Evolutionary conservation across 2,329 filamentous ascomycete species (phyloP).

Genomic region (Verticillium albo-atrum): DNA sequence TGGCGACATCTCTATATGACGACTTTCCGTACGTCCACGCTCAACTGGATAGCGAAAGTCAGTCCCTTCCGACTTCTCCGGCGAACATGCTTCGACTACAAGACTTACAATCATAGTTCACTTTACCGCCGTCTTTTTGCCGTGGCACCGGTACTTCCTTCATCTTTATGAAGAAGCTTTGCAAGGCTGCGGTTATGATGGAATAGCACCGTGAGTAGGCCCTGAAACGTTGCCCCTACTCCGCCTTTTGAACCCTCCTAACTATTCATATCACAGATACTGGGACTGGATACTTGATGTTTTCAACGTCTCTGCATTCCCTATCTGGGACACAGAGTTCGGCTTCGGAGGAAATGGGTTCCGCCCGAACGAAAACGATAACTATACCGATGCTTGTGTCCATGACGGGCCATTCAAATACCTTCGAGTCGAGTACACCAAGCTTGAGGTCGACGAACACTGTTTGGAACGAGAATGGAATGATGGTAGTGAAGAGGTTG

Average conservation of each 20-base stretch:
- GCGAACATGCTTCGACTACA: no score
- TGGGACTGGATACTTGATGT: slow-evolving; percentile 30
- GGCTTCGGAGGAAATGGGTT: slow-evolving; percentile 25
- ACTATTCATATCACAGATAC: slow-evolving; percentile 11
- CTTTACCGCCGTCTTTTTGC: slow-evolving; percentile 22
- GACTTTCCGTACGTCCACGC: slow-evolving; percentile 25
- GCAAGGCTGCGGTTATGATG: slow-evolving; percentile 18
- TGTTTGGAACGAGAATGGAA: slow-evolving; percentile 21
- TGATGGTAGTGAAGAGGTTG: slow-evolving; percentile 4
- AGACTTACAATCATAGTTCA: slow-evolving; percentile 16
- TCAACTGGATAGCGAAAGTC: slow-evolving; percentile 7
- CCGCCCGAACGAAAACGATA: neutral
- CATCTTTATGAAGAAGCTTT: slow-evolving; percentile 24
- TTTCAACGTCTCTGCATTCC: slow-evolving; percentile 15
- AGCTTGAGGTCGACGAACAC: slow-evolving; percentile 10
- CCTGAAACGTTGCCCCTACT: no score
- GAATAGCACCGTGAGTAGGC: neutral
- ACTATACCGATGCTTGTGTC: slow-evolving; percentile 1
- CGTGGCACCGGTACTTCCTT: slow-evolving; percentile 29
- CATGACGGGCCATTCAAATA: slow-evolving; percentile 19
- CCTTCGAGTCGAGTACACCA: slow-evolving; percentile 13
- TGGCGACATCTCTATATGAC: slow-evolving; percentile 21
- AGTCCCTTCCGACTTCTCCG: no score
- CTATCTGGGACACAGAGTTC: slow-evolving; percentile 14
- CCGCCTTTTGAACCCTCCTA: neutral